Conservation (phyloP, 495 filamentous ascomycete genomes). For the Penicillium parvum region DNA sequence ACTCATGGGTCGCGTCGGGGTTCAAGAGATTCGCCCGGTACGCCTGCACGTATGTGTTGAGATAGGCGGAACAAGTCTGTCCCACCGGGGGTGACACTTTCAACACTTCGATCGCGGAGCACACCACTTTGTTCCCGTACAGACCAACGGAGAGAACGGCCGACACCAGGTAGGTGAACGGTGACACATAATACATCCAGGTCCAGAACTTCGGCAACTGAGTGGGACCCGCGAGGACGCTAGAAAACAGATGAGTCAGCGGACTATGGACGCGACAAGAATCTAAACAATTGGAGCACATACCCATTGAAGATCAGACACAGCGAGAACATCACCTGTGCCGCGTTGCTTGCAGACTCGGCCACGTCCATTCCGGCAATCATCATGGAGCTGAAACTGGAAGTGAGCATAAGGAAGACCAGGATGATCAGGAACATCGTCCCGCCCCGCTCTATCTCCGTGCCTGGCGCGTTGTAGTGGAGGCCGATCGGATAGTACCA, state of each 20-base stretch:
- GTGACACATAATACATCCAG: constrained; percentile 77
- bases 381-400: constrained; percentile 55
- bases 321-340: constrained; percentile 62
- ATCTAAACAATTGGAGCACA: constrained; percentile 5
- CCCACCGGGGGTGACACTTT: constrained; percentile 49
- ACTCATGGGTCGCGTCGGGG: constrained; percentile 46
- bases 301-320: constrained; percentile 64
- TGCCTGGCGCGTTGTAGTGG: constrained; percentile 54
- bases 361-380: constrained; percentile 64
- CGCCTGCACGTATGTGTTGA: constrained; percentile 44
- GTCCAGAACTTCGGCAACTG: constrained; percentile 73
- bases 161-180: constrained; percentile 66
- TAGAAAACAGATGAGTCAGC: constrained; percentile 23
- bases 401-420: constrained; percentile 47
- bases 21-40: constrained; percentile 53
- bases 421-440: constrained; percentile 60
- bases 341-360: constrained; percentile 62
- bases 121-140: constrained; percentile 54
- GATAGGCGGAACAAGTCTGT: constrained; percentile 55
- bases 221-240: constrained; percentile 62
- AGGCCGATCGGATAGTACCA: constrained; percentile 85
- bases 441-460: constrained; percentile 49
- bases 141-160: constrained; percentile 60
- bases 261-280: background rate
- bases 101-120: constrained; percentile 57